These are phyloP conservation scores for Aspergillus ellipticus DNA, from an alignment of 495 filamentous ascomycete genomes.

Conservation along the genomic window DNA sequence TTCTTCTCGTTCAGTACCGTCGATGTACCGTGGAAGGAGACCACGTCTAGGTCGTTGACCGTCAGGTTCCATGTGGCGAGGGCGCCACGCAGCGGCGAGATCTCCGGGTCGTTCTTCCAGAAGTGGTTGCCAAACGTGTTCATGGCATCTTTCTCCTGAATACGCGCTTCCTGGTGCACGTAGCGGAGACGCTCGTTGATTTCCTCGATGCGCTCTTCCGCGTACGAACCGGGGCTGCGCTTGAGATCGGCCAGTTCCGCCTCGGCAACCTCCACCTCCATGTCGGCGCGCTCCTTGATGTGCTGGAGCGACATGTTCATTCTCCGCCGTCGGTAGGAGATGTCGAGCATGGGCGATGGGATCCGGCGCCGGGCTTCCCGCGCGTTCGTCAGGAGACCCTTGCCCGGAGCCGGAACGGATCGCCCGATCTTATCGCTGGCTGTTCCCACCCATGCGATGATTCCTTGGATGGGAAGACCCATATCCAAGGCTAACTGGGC, in stretches of 20 bases:
- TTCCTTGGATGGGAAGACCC: slow-evolving; percentile 94
- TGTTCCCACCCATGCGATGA: slow-evolving; percentile 85
- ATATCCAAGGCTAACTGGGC: slow-evolving; percentile 91
- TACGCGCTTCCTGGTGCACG: background rate
- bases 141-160: slow-evolving; percentile 25
- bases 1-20: slow-evolving; percentile 99
- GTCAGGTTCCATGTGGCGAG: slow-evolving; percentile 97
- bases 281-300: background rate
- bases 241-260: background rate
- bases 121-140: slow-evolving; percentile 35
- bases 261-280: slow-evolving; percentile 68
- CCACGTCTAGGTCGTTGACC: slow-evolving; percentile 87
- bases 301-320: background rate
- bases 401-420: slow-evolving; percentile 88
- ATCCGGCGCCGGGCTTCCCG: slow-evolving; percentile 90
- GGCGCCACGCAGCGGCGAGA: slow-evolving; percentile 77
- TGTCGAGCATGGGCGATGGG: slow-evolving; percentile 70
- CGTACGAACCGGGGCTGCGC: background rate
- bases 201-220: background rate
- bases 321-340: background rate
- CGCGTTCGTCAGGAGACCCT: slow-evolving; percentile 91
- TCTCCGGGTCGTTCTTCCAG: background rate
- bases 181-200: background rate
- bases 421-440: slow-evolving; percentile 97
- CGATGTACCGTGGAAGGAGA: slow-evolving; percentile 96